Evolutionary conservation across 164 flowering plant species (phyloP).

Genomic region (Buxus sempervirens): DNA sequence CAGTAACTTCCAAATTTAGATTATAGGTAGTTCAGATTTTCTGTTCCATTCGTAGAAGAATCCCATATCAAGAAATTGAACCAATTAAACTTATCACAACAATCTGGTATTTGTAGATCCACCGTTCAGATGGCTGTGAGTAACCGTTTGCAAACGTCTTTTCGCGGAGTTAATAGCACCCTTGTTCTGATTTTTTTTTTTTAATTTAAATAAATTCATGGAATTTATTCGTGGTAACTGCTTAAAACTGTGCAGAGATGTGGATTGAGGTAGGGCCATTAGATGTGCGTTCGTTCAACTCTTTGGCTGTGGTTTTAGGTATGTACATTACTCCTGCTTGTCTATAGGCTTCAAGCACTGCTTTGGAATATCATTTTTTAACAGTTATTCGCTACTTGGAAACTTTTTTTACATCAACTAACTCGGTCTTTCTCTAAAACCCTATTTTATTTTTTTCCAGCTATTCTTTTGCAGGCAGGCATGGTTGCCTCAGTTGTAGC

Average conservation of each 20-base stretch:
- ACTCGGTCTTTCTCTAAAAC: constrained; percentile 1
- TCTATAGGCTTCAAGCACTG: background rate
- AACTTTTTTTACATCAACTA: background rate
- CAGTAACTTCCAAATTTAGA: no score
- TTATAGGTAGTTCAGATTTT: no score
- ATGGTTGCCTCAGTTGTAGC: constrained; percentile 44
- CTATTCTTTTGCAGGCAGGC: constrained; percentile 27
- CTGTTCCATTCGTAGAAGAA: no score
- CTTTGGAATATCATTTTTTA: background rate
- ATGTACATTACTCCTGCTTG: background rate
- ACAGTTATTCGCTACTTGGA: background rate
- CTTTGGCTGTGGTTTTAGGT: constrained; percentile 11
- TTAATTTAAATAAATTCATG: no score
- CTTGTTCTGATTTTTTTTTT: no score
- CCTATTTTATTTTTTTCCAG: constrained; percentile 27
- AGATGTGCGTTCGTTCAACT: constrained; percentile 1
- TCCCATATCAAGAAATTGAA: no score
- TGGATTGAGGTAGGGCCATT: constrained; percentile 8
- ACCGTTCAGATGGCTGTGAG: no score
- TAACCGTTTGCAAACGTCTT: no score
- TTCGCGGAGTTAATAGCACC: no score
- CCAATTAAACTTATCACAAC: no score
- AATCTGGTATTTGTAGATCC: no score
- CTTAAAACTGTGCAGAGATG: constrained; percentile 19
- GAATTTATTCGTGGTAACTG: background rate